Evolutionary conservation across 1,139 yeast genomes (phyloP).

Genomic region (Taphrina betulina): DNA sequence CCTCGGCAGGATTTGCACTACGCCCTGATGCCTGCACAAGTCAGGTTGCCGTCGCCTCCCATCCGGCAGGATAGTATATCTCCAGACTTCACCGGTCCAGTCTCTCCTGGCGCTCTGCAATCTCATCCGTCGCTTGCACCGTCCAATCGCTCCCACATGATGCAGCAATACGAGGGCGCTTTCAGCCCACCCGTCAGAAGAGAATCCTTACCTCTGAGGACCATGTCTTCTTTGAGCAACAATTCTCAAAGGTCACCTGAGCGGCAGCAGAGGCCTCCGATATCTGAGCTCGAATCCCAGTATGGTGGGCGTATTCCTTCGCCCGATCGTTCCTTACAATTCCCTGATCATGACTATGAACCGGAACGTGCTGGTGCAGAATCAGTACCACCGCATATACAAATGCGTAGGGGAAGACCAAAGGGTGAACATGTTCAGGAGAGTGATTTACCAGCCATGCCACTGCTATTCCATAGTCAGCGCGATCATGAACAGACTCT

Average conservation of each 20-base stretch:
- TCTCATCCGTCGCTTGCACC: constrained; percentile 1
- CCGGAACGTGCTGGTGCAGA: background rate
- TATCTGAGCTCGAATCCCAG: background rate
- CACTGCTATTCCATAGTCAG: constrained; percentile 9
- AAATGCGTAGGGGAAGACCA: constrained; percentile 21
- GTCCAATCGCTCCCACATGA: background rate
- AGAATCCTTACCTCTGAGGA: background rate
- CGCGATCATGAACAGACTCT: background rate
- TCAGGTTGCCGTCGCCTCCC: constrained; percentile 10
- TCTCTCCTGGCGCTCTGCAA: background rate
- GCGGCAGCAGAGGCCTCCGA: background rate
- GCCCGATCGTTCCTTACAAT: constrained; percentile 9
- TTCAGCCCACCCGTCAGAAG: background rate
- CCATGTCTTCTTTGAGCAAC: constrained; percentile 7
- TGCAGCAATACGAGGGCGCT: background rate
- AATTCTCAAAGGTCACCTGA: constrained; percentile 6
- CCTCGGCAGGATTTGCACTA: background rate
- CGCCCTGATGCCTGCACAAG: background rate
- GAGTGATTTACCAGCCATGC: constrained; percentile 30
- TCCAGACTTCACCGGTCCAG: background rate
- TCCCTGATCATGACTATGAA: constrained; percentile 14
- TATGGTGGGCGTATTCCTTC: constrained; percentile 7
- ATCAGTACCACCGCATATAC: constrained; percentile 13
- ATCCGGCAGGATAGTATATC: constrained; percentile 1
- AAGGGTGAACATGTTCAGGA: constrained; percentile 15